Percentiles rank a stretch among this genome's conserved stretches.
Evolutionary conservation across 139 green algal species (phyloP).

Genomic region (Closterium sp.): DNA sequence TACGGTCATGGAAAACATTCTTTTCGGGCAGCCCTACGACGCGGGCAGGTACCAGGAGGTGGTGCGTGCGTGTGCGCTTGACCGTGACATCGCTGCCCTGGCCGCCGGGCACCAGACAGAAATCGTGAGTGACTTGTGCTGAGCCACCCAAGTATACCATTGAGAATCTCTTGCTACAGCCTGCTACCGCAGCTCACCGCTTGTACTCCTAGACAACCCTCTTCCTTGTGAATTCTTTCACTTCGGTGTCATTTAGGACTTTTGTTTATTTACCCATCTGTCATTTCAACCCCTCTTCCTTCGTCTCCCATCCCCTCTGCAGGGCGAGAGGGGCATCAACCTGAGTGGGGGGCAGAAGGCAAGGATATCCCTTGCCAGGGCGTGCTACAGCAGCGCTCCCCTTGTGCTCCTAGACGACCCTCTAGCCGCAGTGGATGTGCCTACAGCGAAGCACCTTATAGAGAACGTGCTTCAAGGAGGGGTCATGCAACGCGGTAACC

Average conservation of each 20-base stretch:
- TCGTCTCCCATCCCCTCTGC: background rate
- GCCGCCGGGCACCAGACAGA: constrained; percentile 81
- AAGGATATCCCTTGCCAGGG: constrained; percentile 81
- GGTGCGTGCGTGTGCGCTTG: constrained; percentile 39
- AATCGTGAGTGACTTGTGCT: constrained; percentile 58
- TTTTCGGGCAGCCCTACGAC: constrained; percentile 63
- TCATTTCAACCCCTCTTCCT: background rate
- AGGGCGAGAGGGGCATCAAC: constrained; percentile 87
- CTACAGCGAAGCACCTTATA: constrained; percentile 61
- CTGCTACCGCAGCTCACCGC: too few species aligned
- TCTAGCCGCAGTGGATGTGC: constrained; percentile 70
- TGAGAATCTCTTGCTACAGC: background rate
- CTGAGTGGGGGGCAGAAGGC: constrained; percentile 91
- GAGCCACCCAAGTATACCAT: background rate
- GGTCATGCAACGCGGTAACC: constrained; percentile 22
- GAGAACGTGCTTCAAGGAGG: constrained; percentile 58
- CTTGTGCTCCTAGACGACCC: constrained; percentile 76
- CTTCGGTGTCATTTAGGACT: too few species aligned
- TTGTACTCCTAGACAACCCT: background rate
- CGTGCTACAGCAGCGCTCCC: constrained; percentile 67
- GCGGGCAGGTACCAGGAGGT: constrained; percentile 25
- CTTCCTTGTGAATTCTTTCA: too few species aligned
- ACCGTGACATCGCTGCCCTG: constrained; percentile 59
- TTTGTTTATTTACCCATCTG: background rate
- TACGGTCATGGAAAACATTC: constrained; percentile 77